Evolutionary conservation across 2,329 filamentous ascomycete species (phyloP), one percentile per base, ranked within the genome.

Genomic region (Trichoderma sp.): DNA sequence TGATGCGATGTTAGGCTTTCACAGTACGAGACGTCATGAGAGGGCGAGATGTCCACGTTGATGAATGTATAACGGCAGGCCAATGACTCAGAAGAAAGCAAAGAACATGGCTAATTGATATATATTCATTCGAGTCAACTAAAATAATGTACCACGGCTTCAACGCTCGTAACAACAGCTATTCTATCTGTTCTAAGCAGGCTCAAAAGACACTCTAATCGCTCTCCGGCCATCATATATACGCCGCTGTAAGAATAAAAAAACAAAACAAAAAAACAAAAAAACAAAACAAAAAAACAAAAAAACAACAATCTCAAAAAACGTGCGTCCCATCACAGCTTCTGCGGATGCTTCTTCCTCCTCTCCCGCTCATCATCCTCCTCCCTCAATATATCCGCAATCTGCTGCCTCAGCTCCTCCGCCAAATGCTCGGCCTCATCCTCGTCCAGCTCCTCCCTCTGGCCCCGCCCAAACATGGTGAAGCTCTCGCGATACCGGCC

Each of bases 381-480:
- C 67, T 83, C 82, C 33, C 72, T 75, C 72, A 87, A 70, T 2
- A 89, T 78, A 58, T 81, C 80, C 1, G 81, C 83, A 35, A 91
- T 77, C 68, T 83, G 81, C 56, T 77, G 75, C 71, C 88, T 81
- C 27, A 91, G 78, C 74, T 83, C 81, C 55, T 77, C 83, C 7
- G 90, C 91, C 71, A 95, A 76, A 68, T 76, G 81, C 21, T 77
- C 84, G 0, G 87, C 92, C 73, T 94, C 92, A 13, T 92, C 90
- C 49, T 94, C 92, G 74, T 94, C 92, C 68, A 95, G 76, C 71
- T 95, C 92, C 72, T 90, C 88, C 68, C 92, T 82, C 76, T 86
- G 84, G 0, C 92, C 92, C 16, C 90, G 81, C 0, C 92, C 92
- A 82, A 95, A 95, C 92, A 94, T 94, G 58, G 90, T 93, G 81